Percentiles rank a stretch among this genome's conserved stretches.
phyloP scores from a whole-genome alignment of 2,329 filamentous ascomycete genomes.

The Dothistroma septosporum region DNA sequence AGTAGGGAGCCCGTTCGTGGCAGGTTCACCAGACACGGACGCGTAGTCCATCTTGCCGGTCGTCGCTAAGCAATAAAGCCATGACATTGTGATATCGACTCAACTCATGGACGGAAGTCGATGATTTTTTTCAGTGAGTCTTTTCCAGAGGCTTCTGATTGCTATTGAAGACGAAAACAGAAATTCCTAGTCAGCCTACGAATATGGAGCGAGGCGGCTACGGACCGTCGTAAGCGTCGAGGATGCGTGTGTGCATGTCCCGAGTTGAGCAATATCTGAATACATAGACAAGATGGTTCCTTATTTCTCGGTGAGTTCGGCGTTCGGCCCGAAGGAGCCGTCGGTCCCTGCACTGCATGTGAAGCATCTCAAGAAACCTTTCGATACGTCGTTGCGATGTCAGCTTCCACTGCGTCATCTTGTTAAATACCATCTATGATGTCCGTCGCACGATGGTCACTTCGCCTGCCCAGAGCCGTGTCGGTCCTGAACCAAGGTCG shows the following conservation, averaged over 20 bases:
- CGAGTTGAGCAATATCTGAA: not conserved
- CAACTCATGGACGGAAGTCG: not conserved
- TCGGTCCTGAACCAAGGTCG: not conserved
- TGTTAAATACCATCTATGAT: conserved; percentile 6
- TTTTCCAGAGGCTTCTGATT: not conserved
- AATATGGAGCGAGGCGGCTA: not conserved
- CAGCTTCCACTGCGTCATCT: not conserved
- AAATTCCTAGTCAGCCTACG: not conserved
- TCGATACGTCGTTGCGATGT: not conserved
- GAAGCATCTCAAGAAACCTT: not conserved
- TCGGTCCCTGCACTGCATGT: not conserved
- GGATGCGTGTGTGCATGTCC: not conserved
- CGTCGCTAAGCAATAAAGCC: conserved; percentile 1
- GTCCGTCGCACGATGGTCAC: conserved; percentile 12
- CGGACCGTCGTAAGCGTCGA: not conserved
- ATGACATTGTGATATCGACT: not conserved
- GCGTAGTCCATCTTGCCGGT: conserved; percentile 2
- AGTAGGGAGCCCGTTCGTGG: not conserved
- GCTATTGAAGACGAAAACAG: not conserved
- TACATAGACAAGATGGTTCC: not conserved
- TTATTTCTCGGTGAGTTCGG: not conserved
- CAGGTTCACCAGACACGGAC: not conserved
- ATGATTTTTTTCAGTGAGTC: not conserved
- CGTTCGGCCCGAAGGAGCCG: not conserved
- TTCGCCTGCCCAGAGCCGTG: conserved; percentile 14